Evolutionary conservation across 2,329 filamentous ascomycete genomes (phyloP).

Genomic region (Gnomoniopsis sp.): DNA sequence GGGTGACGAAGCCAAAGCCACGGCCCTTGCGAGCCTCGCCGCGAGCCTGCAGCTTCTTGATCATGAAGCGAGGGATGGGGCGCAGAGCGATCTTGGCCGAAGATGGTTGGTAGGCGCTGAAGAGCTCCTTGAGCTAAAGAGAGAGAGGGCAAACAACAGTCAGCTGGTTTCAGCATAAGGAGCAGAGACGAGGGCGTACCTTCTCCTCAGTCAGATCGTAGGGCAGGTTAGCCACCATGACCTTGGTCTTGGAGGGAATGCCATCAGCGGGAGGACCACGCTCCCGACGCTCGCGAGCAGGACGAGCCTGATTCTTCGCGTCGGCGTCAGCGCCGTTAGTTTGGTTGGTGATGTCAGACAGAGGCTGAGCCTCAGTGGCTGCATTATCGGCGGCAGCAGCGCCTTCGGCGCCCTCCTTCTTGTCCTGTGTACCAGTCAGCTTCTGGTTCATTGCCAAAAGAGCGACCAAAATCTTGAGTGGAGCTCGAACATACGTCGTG

Average conservation of each 20-base stretch:
- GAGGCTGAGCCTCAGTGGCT: conserved; percentile 52
- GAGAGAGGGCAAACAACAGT: neutral
- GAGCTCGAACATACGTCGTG: conserved; percentile 51
- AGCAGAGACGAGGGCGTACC: conserved; percentile 48
- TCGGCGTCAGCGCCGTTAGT: conserved; percentile 51
- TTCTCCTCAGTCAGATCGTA: conserved; percentile 98
- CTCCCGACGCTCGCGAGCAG: conserved; percentile 64
- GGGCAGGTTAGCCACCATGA: conserved; percentile 99
- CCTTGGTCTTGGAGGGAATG: conserved; percentile 98
- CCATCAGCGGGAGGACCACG: conserved; percentile 96
- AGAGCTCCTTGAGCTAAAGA: conserved; percentile 92
- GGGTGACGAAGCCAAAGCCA: conserved; percentile 97
- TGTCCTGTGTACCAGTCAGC: conserved; percentile 32
- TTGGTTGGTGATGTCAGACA: conserved; percentile 61
- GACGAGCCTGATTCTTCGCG: conserved; percentile 55
- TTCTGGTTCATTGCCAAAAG: neutral
- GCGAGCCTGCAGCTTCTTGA: conserved; percentile 99
- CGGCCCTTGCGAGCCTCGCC: conserved; percentile 98
- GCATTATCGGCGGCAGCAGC: conserved; percentile 44
- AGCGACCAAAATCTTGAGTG: neutral
- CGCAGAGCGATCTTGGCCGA: conserved; percentile 98
- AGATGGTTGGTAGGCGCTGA: conserved; percentile 84
- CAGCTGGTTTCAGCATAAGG: conserved; percentile 1
- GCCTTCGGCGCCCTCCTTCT: conserved; percentile 49
- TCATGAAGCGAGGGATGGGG: conserved; percentile 99